A percentile compares a stretch with the other conserved stretches of the same genome.
Evolutionary conservation across 805 yeast species (phyloP).

Genomic region (Lachancea dasiensis): DNA sequence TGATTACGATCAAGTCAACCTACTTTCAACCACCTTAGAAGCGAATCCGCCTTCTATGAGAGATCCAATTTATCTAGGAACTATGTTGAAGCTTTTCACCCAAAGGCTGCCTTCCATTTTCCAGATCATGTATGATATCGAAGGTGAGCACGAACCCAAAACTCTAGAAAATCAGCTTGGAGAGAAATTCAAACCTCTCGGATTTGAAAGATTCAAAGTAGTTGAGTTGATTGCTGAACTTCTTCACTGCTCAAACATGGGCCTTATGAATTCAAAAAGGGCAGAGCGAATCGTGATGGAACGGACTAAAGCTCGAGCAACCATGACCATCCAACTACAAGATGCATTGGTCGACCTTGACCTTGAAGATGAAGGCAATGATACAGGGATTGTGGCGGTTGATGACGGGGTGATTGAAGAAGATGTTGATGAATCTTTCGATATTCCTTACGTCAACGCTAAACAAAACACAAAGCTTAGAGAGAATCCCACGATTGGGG

Average conservation of each 20-base stretch:
- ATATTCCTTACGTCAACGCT: conserved; percentile 33
- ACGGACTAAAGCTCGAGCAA: conserved; percentile 61
- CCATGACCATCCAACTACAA: conserved; percentile 37
- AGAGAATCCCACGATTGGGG: conserved; percentile 72
- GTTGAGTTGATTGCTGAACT: conserved; percentile 92
- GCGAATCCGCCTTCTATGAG: conserved; percentile 83
- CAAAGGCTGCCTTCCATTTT: conserved; percentile 40
- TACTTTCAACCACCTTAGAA: conserved; percentile 65
- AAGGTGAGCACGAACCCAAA: conserved; percentile 14
- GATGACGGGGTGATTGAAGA: conserved; percentile 14
- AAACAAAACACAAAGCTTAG: conserved; percentile 41
- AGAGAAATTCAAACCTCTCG: conserved; percentile 58
- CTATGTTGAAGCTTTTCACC: conserved; percentile 68
- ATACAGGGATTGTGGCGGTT: conserved; percentile 9
- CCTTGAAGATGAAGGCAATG: conserved; percentile 12
- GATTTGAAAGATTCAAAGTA: conserved; percentile 85
- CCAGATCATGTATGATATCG: conserved; percentile 23
- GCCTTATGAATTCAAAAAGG: conserved; percentile 67
- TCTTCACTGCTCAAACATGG: conserved; percentile 97
- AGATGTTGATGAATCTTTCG: conserved; percentile 33
- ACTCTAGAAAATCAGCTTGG: conserved; percentile 60
- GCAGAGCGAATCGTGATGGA: conserved; percentile 63
- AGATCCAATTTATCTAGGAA: conserved; percentile 88
- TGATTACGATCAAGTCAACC: conserved; percentile 84
- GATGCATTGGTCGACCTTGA: conserved; percentile 32